Evolutionary conservation across 352 stramenopile species (phyloP).

Genomic region (Phytophthora kernoviae): DNA sequence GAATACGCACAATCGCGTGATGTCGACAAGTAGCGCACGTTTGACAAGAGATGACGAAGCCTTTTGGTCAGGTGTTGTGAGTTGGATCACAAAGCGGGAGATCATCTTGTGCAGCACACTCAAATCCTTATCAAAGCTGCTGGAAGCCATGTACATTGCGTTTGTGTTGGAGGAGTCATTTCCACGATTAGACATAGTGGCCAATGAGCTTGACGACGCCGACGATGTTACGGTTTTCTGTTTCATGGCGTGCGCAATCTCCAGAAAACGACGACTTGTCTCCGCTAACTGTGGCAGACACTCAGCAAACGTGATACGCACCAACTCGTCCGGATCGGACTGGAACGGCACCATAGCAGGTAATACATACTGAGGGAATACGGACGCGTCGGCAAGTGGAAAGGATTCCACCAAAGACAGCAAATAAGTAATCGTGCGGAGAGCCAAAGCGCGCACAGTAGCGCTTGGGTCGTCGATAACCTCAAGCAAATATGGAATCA

Average conservation of each 20-base stretch:
- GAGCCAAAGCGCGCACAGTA: conserved; percentile 88
- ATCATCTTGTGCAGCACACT: conserved; percentile 93
- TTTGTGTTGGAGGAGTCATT: conserved; percentile 35
- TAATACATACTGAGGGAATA: conserved; percentile 98
- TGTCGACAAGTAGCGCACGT: conserved; percentile 92
- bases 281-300: conserved; percentile 93
- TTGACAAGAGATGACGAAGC: conserved; percentile 94
- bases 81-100: conserved; percentile 93
- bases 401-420: conserved; percentile 92
- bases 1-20: conserved; percentile 97
- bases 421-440: conserved; percentile 91
- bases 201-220: conserved; percentile 41
- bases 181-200: conserved; percentile 39
- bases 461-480: conserved; percentile 93
- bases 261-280: conserved; percentile 93
- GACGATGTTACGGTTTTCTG: conserved; percentile 58
- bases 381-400: conserved; percentile 93
- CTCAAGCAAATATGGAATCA: conserved; percentile 94
- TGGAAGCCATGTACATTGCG: conserved; percentile 66
- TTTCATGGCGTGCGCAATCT: conserved; percentile 92
- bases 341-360: conserved; percentile 90
- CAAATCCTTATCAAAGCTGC: conserved; percentile 94
- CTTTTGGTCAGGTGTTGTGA: conserved; percentile 90
- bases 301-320: conserved; percentile 95
- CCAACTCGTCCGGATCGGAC: conserved; percentile 91